Evolutionary conservation across 2,329 filamentous ascomycete species (phyloP).

Genomic region (Aspergillus alliaceus): DNA sequence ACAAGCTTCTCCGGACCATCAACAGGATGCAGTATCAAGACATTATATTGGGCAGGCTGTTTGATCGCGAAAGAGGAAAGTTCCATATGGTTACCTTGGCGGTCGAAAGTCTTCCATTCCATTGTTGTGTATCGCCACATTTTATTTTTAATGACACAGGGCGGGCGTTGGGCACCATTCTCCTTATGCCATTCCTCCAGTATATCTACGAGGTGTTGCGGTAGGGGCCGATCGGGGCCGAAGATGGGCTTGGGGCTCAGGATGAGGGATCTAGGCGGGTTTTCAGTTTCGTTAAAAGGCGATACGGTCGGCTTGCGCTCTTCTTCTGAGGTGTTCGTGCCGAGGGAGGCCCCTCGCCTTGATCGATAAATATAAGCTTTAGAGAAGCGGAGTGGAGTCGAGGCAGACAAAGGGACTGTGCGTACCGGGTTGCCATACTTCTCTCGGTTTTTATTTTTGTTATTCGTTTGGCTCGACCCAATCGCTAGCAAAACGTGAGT

Average conservation of each 20-base stretch:
- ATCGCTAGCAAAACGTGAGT: too few species aligned
- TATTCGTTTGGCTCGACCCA: background rate
- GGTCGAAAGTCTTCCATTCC: conserved; percentile 16
- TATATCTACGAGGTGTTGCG: conserved; percentile 4
- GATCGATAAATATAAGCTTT: background rate
- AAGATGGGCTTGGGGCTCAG: background rate
- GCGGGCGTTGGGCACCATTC: conserved; percentile 3
- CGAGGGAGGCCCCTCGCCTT: background rate
- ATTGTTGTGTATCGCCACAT: background rate
- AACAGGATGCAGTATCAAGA: conserved; percentile 9
- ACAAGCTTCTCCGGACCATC: conserved; percentile 5
- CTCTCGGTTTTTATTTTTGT: too few species aligned
- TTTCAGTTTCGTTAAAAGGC: background rate
- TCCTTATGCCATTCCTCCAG: conserved; percentile 14
- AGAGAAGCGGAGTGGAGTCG: background rate
- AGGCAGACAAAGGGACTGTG: background rate
- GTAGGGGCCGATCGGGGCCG: conserved; percentile 3
- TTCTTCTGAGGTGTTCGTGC: background rate
- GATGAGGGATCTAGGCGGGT: background rate
- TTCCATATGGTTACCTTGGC: conserved; percentile 10
- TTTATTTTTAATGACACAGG: background rate
- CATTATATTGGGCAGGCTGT: conserved; percentile 1
- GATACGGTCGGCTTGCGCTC: background rate
- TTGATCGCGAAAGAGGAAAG: conserved; percentile 10
- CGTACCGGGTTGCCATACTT: background rate